phyloP scores from a whole-genome alignment of 495 filamentous ascomycete genomes.

The Podospora fimiseda region DNA sequence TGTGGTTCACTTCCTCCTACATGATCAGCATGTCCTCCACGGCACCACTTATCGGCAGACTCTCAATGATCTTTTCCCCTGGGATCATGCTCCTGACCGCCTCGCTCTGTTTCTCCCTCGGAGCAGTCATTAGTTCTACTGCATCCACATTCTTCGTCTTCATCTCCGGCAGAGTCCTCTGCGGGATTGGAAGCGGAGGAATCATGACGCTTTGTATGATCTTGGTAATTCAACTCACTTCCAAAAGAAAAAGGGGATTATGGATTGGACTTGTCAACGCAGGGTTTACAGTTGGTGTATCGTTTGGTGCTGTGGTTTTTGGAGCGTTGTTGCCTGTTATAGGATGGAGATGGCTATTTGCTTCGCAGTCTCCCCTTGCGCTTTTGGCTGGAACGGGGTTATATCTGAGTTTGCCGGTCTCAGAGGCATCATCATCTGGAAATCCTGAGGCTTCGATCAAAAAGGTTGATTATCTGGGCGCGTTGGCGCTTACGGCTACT shows the following conservation, averaged over 20 bases:
- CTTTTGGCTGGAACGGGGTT: slow-evolving; percentile 51
- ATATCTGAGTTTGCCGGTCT: slow-evolving; percentile 48
- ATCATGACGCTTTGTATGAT: slow-evolving; percentile 63
- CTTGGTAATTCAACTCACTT: slow-evolving; percentile 60
- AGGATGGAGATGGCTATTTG: slow-evolving; percentile 69
- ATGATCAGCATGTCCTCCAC: slow-evolving; percentile 64
- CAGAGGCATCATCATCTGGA: slow-evolving; percentile 30
- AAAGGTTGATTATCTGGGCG: slow-evolving; percentile 66
- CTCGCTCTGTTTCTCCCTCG: slow-evolving; percentile 51
- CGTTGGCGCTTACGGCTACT: slow-evolving; percentile 42
- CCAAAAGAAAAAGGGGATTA: slow-evolving; percentile 56
- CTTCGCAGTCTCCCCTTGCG: slow-evolving; percentile 54
- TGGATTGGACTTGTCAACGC: slow-evolving; percentile 57
- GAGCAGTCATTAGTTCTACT: slow-evolving; percentile 55
- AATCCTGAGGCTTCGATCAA: no score
- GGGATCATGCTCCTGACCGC: slow-evolving; percentile 53
- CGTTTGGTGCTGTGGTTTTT: slow-evolving; percentile 62
- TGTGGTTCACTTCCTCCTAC: slow-evolving; percentile 72
- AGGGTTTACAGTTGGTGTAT: slow-evolving; percentile 63
- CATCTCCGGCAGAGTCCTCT: slow-evolving; percentile 56
- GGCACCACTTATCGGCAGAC: slow-evolving; percentile 57
- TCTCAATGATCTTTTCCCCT: slow-evolving; percentile 62
- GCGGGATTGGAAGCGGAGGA: slow-evolving; percentile 60
- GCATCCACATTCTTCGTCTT: slow-evolving; percentile 53
- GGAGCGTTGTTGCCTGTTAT: slow-evolving; percentile 54